Evolutionary conservation across 2,329 filamentous ascomycete species (phyloP).

Genomic region (Zalaria obscura): DNA sequence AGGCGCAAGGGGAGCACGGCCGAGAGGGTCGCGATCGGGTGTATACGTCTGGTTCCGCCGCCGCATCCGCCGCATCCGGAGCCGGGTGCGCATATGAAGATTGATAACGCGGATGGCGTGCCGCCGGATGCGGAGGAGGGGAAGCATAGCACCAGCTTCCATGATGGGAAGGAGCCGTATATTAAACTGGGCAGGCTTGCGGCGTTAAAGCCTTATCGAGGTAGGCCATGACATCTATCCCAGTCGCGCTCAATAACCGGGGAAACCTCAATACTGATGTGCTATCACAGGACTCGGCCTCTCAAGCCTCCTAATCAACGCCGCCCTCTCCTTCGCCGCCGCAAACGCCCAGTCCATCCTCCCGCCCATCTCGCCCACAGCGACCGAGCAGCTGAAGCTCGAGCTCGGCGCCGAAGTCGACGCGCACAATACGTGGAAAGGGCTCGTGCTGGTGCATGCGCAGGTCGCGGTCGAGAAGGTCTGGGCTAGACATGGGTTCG

Average conservation of each 20-base stretch:
- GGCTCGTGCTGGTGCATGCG: constrained; percentile 66
- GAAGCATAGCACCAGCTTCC: constrained; percentile 29
- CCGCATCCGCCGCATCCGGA: constrained; percentile 55
- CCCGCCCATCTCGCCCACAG: constrained; percentile 22
- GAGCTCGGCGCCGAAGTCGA: constrained; percentile 14
- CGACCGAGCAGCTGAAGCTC: constrained; percentile 23
- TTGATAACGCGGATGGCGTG: constrained; percentile 9
- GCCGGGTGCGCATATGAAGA: constrained; percentile 20
- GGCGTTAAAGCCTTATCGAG: constrained; percentile 51
- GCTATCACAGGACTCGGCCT: constrained; percentile 36
- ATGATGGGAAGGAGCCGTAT: constrained; percentile 57
- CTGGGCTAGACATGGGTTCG: constrained; percentile 63
- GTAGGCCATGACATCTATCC: constrained; percentile 12
- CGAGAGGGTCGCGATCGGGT: constrained; percentile 48
- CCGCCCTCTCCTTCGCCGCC: constrained; percentile 53
- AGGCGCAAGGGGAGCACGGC: constrained; percentile 23
- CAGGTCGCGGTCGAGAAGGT: constrained; percentile 50
- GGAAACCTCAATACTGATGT: constrained; percentile 8
- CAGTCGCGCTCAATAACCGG: neutral
- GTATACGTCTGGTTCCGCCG: constrained; percentile 68
- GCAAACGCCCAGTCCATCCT: constrained; percentile 38
- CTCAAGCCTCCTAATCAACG: constrained; percentile 50
- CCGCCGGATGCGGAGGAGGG: constrained; percentile 5
- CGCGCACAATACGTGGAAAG: constrained; percentile 47
- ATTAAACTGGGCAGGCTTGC: constrained; percentile 71